These are phyloP conservation scores for Ustulina deusta DNA, from an alignment of 2,329 filamentous ascomycete species.

Conservation along the genomic window DNA sequence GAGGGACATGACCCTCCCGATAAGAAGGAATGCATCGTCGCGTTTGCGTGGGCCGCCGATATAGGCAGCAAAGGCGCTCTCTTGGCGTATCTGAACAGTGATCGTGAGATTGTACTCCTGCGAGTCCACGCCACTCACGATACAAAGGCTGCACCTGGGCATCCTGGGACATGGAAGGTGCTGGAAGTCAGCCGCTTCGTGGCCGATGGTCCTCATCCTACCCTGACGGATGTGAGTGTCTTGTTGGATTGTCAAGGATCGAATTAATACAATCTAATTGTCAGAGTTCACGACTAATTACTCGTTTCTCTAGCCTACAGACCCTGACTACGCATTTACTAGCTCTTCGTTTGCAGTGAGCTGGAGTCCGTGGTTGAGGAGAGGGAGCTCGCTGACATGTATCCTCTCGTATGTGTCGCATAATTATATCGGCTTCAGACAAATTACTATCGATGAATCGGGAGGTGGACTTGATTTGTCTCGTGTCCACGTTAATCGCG, in stretches of 20 bases:
- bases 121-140: conserved; percentile 57
- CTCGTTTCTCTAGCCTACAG: conserved; percentile 45
- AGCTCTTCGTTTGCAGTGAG: conserved; percentile 64
- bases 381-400: conserved; percentile 53
- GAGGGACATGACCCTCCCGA: conserved; percentile 48
- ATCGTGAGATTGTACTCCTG: conserved; percentile 63
- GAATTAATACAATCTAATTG: no score
- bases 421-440: conserved; percentile 68
- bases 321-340: conserved; percentile 63
- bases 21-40: conserved; percentile 57
- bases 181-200: conserved; percentile 64
- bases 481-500: conserved; percentile 54
- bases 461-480: conserved; percentile 55
- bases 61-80: conserved; percentile 57
- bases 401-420: conserved; percentile 64
- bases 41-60: conserved; percentile 66
- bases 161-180: conserved; percentile 59
- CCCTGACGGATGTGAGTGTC: conserved; percentile 48
- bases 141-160: conserved; percentile 33
- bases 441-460: conserved; percentile 56
- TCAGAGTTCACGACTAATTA: not conserved
- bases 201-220: conserved; percentile 59
- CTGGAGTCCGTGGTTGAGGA: conserved; percentile 66
- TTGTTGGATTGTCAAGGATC: not conserved
- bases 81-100: conserved; percentile 65